Evolutionary conservation across 257 asterid species (phyloP).

Genomic region (Forsythia suspensa): DNA sequence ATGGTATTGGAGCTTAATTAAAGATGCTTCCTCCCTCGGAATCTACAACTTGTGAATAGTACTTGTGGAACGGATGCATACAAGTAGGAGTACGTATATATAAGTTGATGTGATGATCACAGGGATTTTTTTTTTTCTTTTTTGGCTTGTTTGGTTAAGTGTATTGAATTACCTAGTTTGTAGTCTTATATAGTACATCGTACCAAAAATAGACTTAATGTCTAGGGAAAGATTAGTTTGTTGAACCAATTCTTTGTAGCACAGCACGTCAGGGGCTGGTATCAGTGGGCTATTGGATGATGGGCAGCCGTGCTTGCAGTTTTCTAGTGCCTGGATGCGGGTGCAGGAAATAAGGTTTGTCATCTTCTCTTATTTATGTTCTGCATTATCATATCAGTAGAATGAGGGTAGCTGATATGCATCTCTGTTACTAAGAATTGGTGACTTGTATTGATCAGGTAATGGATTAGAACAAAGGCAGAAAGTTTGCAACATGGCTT

Average conservation of each 20-base stretch:
- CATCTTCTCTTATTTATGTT: background rate
- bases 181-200: no score
- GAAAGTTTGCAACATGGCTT: background rate
- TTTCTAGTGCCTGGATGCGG: background rate
- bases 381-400: background rate
- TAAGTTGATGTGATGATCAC: no score
- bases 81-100: background rate
- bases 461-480: background rate
- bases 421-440: background rate
- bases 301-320: background rate
- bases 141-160: background rate
- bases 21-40: background rate
- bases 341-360: background rate
- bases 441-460: background rate
- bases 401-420: background rate
- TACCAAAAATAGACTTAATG: no score
- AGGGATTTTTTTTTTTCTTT: background rate
- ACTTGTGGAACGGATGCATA: no score
- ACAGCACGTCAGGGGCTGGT: background rate
- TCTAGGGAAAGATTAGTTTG: background rate
- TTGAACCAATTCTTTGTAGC: background rate
- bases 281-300: background rate
- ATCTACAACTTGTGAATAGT: no score
- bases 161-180: no score
- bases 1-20: background rate